Conservation (phyloP, 768 basidiomycete species). For the Candolleomyces eurysporus region DNA sequence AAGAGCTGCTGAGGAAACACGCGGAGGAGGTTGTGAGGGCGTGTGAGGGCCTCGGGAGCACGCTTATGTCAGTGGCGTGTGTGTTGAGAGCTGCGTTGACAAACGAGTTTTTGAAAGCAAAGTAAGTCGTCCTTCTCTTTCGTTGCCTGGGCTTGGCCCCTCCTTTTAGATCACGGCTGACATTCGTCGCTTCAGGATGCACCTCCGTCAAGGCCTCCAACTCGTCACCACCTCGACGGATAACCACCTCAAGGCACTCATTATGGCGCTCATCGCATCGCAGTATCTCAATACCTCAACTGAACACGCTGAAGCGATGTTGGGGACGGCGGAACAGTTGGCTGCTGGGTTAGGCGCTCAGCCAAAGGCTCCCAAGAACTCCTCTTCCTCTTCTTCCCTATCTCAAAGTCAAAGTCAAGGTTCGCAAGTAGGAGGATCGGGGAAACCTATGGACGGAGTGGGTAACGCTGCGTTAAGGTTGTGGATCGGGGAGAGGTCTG, state of each 20-base stretch:
- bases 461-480: constrained; percentile 66
- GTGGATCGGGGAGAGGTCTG: constrained; percentile 71
- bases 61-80: constrained; percentile 52
- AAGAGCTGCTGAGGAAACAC: constrained; percentile 25
- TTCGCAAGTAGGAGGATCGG: background rate
- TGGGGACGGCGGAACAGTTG: constrained; percentile 66
- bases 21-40: constrained; percentile 38
- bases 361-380: constrained; percentile 22
- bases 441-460: constrained; percentile 26
- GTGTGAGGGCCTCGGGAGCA: constrained; percentile 53
- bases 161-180: too few relatives aligned
- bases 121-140: constrained; percentile 39
- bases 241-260: constrained; percentile 69
- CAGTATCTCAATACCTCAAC: constrained; percentile 71
- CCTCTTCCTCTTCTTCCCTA: background rate
- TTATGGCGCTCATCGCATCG: constrained; percentile 69
- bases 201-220: too few relatives aligned
- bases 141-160: too few relatives aligned
- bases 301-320: constrained; percentile 65
- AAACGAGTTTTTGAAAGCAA: constrained; percentile 57
- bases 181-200: too few relatives aligned
- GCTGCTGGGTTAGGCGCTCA: constrained; percentile 67
- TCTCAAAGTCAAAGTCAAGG: background rate
- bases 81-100: constrained; percentile 53
- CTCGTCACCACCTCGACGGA: constrained; percentile 36